A percentile compares a stretch with the other conserved stretches of the same genome.
phyloP scores from a whole-genome alignment of 352 stramenopile species.

The Globisporangium radiosum region DNA sequence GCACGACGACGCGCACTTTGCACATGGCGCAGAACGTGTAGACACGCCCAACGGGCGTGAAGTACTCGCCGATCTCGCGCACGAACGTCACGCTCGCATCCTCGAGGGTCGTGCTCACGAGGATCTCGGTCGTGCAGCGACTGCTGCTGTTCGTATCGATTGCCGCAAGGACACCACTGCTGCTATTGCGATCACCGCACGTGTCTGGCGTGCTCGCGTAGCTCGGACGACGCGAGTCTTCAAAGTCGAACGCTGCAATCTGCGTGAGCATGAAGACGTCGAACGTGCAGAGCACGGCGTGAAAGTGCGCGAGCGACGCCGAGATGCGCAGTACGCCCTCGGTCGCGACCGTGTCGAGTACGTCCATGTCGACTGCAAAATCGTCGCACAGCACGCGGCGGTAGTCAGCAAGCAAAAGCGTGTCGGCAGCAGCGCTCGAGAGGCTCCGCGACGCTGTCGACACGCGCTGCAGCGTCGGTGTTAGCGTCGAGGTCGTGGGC shows the following conservation, averaged over 20 bases:
- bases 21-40: constrained; percentile 68
- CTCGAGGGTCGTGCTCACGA: constrained; percentile 53
- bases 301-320: constrained; percentile 58
- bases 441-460: neutral
- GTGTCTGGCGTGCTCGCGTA: neutral
- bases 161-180: neutral
- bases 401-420: constrained; percentile 22
- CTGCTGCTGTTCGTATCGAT: neutral
- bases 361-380: constrained; percentile 62
- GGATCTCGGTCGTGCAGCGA: constrained; percentile 10
- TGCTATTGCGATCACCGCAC: neutral
- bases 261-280: constrained; percentile 40
- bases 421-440: neutral
- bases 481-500: constrained; percentile 14
- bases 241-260: constrained; percentile 10
- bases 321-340: constrained; percentile 46
- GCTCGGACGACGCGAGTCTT: constrained; percentile 1
- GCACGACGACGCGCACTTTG: constrained; percentile 39
- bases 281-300: constrained; percentile 55
- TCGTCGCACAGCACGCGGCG: constrained; percentile 63
- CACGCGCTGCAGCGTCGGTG: neutral
- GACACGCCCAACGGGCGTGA: constrained; percentile 52
- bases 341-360: constrained; percentile 37
- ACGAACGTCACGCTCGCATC: constrained; percentile 68
- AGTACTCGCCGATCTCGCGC: constrained; percentile 66